Evolutionary conservation across 1,139 yeast genomes (phyloP), one percentile per base, ranked within the genome.

Genomic region (Tardiomyces digboiensis): DNA sequence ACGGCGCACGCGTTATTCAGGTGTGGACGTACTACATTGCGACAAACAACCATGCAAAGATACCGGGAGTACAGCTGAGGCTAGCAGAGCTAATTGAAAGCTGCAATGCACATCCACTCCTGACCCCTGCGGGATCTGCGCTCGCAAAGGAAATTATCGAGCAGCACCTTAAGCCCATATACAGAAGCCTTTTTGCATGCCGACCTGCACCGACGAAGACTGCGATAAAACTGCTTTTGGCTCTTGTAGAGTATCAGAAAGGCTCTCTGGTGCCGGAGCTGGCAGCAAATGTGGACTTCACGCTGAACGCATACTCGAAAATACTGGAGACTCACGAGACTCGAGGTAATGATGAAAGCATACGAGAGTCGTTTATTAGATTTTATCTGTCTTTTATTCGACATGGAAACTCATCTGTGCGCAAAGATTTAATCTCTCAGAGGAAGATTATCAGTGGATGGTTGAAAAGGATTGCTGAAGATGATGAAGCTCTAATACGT

Each of bases 201-300:
- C 74, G 80, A 50, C 77, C 83, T 0, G 67, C 76, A 1, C 65
- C 78, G 10, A 77, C 91, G 1, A 78, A 75, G 45, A 82, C 94
- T 0, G 72, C 75, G 1, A 58, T 87, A 22, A 61, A 73, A 39
- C 56, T 88, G 16, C 61, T 89, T 52, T 67, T 67, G 21, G 72
- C 75, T 44, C 67, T 84, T 22, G 68, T 78, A 13, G 53, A 60
- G 1, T 82, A 71, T 55, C 67, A 70, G 42, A 65, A 72, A 13
- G 79, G 82, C 0, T 59, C 68, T 2, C 60, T 75, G 42, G 65
- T 78, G 1, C 81, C 76, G 45, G 80, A 76, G 19, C 72, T 88
- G 36, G 60, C 80, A 40, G 76, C 81, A 23, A 61, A 72, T 26
- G 82, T 89, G 57, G 96, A 89, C 63, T 68, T 87, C 44, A 67